Evolutionary conservation across 129 eudicot species (phyloP).

Genomic region (Flaveria trinervia): DNA sequence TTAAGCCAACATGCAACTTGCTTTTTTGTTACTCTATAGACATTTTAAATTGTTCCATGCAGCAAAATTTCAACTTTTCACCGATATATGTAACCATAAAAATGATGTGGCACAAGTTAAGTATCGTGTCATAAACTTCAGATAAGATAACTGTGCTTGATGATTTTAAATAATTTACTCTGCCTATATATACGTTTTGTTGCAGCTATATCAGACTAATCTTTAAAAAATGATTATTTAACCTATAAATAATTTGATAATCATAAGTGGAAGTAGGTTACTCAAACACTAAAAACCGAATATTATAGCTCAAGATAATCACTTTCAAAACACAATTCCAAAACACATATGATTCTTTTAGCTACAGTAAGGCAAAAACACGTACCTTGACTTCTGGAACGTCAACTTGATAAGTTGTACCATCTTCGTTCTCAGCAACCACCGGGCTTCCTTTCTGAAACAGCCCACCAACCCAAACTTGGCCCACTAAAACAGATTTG

Average conservation of each 20-base stretch:
- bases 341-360: not conserved
- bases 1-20: not conserved
- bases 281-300: not conserved
- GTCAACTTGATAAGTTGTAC: constrained; percentile 77
- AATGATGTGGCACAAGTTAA: not conserved
- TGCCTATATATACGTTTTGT: too few species aligned
- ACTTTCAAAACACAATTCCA: not conserved
- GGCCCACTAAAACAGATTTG: constrained; percentile 69
- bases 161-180: too few species aligned
- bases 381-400: constrained; percentile 81
- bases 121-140: not conserved
- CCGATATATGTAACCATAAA: not conserved
- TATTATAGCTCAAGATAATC: not conserved
- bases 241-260: not conserved
- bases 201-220: not conserved
- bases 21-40: not conserved
- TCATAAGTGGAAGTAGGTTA: constrained; percentile 4
- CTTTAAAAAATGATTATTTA: not conserved
- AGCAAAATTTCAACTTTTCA: not conserved
- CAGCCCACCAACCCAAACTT: constrained; percentile 83
- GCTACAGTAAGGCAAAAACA: not conserved
- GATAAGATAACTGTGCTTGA: too few species aligned
- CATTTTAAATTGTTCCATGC: not conserved
- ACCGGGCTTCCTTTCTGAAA: constrained; percentile 78
- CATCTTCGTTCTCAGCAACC: constrained; percentile 74